These are phyloP conservation scores for Solanum dulcamara DNA, from an alignment of 257 asterid genomes.

Conservation along the genomic window DNA sequence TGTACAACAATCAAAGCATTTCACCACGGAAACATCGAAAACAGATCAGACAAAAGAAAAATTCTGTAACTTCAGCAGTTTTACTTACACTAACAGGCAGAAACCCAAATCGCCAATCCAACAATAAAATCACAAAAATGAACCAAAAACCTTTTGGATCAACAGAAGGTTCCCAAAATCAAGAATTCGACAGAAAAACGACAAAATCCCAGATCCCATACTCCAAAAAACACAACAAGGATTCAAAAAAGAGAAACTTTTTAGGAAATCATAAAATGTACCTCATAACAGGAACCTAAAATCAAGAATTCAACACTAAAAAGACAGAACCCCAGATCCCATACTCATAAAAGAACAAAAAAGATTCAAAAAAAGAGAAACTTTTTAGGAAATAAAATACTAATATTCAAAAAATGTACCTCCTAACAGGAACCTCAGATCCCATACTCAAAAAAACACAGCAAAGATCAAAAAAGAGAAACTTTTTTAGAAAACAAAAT, in stretches of 20 bases:
- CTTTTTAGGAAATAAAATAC: neutral
- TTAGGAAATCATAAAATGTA: neutral
- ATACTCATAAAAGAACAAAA: neutral
- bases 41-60: neutral
- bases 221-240: neutral
- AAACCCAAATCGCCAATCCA: neutral
- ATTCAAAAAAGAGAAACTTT: neutral
- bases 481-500: neutral
- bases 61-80: conserved; percentile 12
- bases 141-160: neutral
- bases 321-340: neutral
- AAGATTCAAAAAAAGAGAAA: neutral
- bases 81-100: conserved; percentile 10
- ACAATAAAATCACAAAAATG: neutral
- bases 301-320: no score
- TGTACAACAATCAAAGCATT: conserved; percentile 4
- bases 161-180: neutral
- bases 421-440: neutral
- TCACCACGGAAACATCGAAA: conserved; percentile 14
- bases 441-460: neutral
- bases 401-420: neutral
- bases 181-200: neutral
- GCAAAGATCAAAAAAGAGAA: neutral
- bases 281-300: neutral
- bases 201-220: neutral